Conservation (phyloP, 495 filamentous ascomycete species). For the Trichocladium uniseriatum region DNA sequence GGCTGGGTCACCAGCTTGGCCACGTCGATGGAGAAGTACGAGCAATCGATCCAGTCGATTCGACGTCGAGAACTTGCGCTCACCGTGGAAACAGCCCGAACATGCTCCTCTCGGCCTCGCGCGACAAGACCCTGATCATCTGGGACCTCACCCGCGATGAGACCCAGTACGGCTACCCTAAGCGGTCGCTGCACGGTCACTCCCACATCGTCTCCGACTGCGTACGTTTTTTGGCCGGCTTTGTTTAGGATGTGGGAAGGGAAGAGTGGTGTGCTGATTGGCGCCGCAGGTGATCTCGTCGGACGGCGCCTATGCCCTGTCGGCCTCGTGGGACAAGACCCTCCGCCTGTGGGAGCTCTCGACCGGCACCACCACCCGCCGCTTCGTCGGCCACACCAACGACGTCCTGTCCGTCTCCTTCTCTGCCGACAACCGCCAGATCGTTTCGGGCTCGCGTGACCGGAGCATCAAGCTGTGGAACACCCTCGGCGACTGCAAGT, state of each 20-base stretch:
- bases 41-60: conserved; percentile 11
- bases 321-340: conserved; percentile 99
- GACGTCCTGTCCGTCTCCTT: conserved; percentile 99
- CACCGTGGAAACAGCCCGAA: conserved; percentile 62
- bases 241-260: not conserved
- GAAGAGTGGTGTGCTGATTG: conserved; percentile 25
- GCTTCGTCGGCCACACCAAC: conserved; percentile 98
- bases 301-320: conserved; percentile 98
- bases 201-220: conserved; percentile 99
- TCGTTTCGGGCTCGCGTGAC: conserved; percentile 97
- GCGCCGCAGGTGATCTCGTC: conserved; percentile 88
- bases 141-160: conserved; percentile 99
- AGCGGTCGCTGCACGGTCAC: conserved; percentile 96
- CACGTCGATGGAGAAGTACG: conserved; percentile 97
- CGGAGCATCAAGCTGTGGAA: conserved; percentile 99
- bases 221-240: conserved; percentile 66
- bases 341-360: conserved; percentile 99
- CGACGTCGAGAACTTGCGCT: conserved; percentile 18
- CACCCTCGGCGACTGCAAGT: conserved; percentile 99
- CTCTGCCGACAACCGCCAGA: conserved; percentile 99
- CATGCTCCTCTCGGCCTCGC: conserved; percentile 96
- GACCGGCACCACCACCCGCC: conserved; percentile 89
- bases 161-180: conserved; percentile 93
- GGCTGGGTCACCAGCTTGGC: conserved; percentile 80
- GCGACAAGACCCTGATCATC: conserved; percentile 99